phyloP scores from a whole-genome alignment of 1,284 basidiomycete genomes.

The Trichosporon asahii region DNA sequence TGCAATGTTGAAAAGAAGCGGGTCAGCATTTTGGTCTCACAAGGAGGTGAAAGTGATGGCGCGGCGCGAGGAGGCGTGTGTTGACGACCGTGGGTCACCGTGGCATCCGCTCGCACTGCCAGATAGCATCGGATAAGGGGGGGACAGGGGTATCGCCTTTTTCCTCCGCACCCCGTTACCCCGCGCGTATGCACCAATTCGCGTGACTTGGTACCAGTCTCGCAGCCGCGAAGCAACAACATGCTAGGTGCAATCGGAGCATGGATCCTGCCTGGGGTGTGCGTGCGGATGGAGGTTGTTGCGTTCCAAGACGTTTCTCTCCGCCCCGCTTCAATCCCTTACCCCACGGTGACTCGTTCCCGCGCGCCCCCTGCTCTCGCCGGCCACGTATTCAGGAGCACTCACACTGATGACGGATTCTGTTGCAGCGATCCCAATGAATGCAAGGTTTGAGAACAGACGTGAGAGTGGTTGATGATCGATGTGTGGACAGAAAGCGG shows the following conservation, averaged over 20 bases:
- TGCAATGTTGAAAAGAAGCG: slow-evolving; percentile 6
- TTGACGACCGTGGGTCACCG: not conserved
- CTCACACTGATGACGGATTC: not conserved
- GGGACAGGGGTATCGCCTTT: not conserved
- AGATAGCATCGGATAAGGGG: slow-evolving; percentile 8
- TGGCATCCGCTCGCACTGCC: slow-evolving; percentile 3
- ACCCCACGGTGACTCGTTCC: slow-evolving; percentile 7
- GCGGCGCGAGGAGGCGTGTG: not conserved
- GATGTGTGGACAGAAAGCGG: not conserved
- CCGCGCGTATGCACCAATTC: not conserved
- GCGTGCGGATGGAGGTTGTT: not conserved
- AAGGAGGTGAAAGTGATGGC: slow-evolving; percentile 1
- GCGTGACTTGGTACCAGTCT: not conserved
- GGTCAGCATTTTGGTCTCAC: slow-evolving; percentile 14
- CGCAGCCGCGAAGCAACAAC: not conserved
- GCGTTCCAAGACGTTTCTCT: not conserved
- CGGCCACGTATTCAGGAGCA: slow-evolving; percentile 4
- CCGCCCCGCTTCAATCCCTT: not conserved
- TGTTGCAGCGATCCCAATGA: slow-evolving; percentile 4
- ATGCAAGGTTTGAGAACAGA: not conserved
- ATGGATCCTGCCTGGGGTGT: not conserved
- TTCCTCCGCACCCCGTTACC: not conserved
- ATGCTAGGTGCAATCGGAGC: not conserved
- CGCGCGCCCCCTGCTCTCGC: not conserved
- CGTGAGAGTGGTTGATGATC: not conserved